phyloP scores from a whole-genome alignment of 441 rosid species.

The Capsella rubella region DNA sequence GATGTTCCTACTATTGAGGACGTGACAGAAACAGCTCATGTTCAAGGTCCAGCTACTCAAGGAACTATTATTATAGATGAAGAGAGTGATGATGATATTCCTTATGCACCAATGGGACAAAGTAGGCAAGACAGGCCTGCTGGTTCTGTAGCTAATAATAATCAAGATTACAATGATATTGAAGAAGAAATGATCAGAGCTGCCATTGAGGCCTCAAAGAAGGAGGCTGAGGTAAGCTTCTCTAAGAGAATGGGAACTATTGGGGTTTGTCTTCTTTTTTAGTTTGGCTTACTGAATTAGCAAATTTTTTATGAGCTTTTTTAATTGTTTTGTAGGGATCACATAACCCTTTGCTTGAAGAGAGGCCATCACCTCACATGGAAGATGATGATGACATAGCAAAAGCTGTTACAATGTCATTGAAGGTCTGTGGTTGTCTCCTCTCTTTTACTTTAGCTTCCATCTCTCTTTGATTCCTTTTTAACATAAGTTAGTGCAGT shows the following conservation, averaged over 20 bases:
- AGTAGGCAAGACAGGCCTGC: conserved; percentile 48
- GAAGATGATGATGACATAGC: conserved; percentile 70
- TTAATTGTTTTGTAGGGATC: conserved; percentile 49
- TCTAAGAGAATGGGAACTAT: conserved; percentile 6
- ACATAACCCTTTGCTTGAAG: conserved; percentile 48
- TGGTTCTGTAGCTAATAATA: conserved; percentile 58
- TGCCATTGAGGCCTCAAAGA: conserved; percentile 97
- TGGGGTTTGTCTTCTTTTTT: conserved; percentile 24
- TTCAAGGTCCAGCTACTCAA: conserved; percentile 54
- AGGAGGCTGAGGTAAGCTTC: conserved; percentile 65
- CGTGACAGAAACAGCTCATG: conserved; percentile 65
- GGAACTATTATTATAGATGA: conserved; percentile 67
- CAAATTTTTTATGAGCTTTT: conserved; percentile 1
- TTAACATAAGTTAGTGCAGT: conserved; percentile 56
- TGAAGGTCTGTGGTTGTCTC: conserved; percentile 57
- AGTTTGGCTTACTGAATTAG: conserved; percentile 5
- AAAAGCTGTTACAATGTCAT: conserved; percentile 70
- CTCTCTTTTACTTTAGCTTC: conserved; percentile 13
- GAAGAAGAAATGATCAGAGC: conserved; percentile 98
- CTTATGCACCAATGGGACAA: conserved; percentile 42
- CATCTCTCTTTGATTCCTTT: conserved; percentile 18
- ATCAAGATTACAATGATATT: conserved; percentile 73
- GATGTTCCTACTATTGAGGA: conserved; percentile 77
- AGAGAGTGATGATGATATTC: conserved; percentile 65
- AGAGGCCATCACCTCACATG: conserved; percentile 45